These are phyloP conservation scores for Pisolithus tinctorius DNA, from an alignment of 768 basidiomycete genomes.

Conservation along the genomic window DNA sequence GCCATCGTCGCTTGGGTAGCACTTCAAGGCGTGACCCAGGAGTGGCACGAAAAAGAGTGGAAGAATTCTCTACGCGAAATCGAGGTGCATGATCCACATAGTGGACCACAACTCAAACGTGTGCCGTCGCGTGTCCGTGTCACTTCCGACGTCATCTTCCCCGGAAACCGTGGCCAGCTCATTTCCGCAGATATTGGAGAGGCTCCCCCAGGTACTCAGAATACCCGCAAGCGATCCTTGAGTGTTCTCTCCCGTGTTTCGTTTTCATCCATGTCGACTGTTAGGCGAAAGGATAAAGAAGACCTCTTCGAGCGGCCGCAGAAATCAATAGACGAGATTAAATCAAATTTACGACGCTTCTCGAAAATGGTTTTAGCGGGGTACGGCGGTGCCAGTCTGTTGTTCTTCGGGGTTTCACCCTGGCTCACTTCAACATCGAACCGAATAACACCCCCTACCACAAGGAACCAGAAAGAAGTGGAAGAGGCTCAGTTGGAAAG, in stretches of 20 bases:
- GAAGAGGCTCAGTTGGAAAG: conserved; percentile 60
- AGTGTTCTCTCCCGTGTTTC: conserved; percentile 20
- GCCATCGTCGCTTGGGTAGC: conserved; percentile 78
- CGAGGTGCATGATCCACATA: conserved; percentile 44
- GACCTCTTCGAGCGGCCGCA: conserved; percentile 14
- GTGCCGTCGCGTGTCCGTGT: conserved; percentile 57
- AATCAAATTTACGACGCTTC: conserved; percentile 64
- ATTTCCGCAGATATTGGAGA: conserved; percentile 80
- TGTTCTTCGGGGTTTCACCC: conserved; percentile 70
- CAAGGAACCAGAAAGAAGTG: conserved; percentile 35
- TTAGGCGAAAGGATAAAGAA: conserved; percentile 17
- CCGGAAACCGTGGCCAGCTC: conserved; percentile 62
- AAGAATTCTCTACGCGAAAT: conserved; percentile 61
- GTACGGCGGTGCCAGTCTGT: conserved; percentile 73
- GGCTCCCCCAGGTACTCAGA: conserved; percentile 27
- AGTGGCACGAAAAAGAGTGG: conserved; percentile 74
- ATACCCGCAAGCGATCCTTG: conserved; percentile 24
- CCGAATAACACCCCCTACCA: conserved; percentile 19
- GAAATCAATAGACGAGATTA: conserved; percentile 44
- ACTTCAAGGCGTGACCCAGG: conserved; percentile 73
- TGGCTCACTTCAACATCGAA: conserved; percentile 21
- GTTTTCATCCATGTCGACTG: conserved; percentile 22
- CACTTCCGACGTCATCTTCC: conserved; percentile 65
- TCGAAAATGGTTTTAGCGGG: conserved; percentile 82
- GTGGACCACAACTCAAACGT: conserved; percentile 25